These are phyloP conservation scores for Russula sp. DNA, from an alignment of 768 basidiomycete species.

Conservation along the genomic window DNA sequence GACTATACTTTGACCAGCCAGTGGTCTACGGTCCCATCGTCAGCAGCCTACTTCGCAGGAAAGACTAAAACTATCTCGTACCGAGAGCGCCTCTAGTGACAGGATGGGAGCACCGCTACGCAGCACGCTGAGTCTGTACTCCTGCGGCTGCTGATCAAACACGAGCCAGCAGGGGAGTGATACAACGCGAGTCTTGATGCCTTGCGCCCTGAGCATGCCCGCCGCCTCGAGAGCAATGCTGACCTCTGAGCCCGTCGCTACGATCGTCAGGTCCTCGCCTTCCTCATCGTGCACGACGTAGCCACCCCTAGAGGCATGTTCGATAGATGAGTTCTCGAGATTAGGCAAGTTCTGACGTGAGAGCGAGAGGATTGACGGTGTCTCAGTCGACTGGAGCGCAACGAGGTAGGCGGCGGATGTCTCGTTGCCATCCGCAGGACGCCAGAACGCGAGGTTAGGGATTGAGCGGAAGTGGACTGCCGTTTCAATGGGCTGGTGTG, in stretches of 20 bases:
- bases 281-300: slow-evolving; percentile 83
- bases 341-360: slow-evolving; percentile 93
- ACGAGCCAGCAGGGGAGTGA: slow-evolving; percentile 87
- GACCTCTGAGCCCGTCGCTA: slow-evolving; percentile 88
- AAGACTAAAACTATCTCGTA: slow-evolving; percentile 30
- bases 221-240: slow-evolving; percentile 84
- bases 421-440: slow-evolving; percentile 94
- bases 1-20: slow-evolving; percentile 88
- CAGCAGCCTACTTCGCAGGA: slow-evolving; percentile 6
- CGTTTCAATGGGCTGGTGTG: slow-evolving; percentile 93
- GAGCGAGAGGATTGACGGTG: slow-evolving; percentile 78
- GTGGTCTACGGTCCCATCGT: slow-evolving; percentile 38
- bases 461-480: slow-evolving; percentile 80
- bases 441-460: slow-evolving; percentile 90
- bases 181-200: slow-evolving; percentile 77
- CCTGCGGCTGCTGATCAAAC: slow-evolving; percentile 74
- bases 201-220: slow-evolving; percentile 66
- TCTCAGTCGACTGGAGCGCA: slow-evolving; percentile 65
- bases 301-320: slow-evolving; percentile 76
- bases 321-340: slow-evolving; percentile 81
- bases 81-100: slow-evolving; percentile 77
- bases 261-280: slow-evolving; percentile 81
- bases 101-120: slow-evolving; percentile 86
- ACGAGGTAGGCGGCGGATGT: slow-evolving; percentile 88
- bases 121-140: slow-evolving; percentile 79